A percentile compares a stretch with the other conserved stretches of the same genome.
These are phyloP conservation scores for Neophaeococcomyces aloes DNA, from an alignment of 2,329 filamentous ascomycete species.

Conservation along the genomic window DNA sequence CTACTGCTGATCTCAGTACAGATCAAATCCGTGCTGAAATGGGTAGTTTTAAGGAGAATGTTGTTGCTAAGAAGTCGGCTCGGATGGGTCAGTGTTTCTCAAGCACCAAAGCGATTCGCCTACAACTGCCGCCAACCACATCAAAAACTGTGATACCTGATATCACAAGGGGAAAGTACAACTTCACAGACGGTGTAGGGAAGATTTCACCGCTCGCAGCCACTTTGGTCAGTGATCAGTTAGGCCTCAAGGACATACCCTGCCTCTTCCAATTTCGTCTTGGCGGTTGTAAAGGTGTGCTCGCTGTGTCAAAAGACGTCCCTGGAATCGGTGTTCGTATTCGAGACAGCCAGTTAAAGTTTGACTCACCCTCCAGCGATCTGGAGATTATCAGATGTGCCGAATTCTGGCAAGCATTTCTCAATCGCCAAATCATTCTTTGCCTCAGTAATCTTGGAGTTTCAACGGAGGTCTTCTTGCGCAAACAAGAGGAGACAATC, in stretches of 20 bases:
- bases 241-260: conserved; percentile 54
- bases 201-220: conserved; percentile 77
- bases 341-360: conserved; percentile 80
- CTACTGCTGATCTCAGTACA: conserved; percentile 52
- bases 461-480: conserved; percentile 55
- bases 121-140: conserved; percentile 9
- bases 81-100: conserved; percentile 92
- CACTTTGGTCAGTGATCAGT: conserved; percentile 59
- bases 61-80: conserved; percentile 82
- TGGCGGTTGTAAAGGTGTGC: conserved; percentile 82
- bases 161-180: conserved; percentile 56
- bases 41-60: conserved; percentile 75
- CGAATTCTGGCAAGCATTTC: conserved; percentile 60
- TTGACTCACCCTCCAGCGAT: conserved; percentile 56
- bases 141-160: conserved; percentile 54
- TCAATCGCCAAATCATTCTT: conserved; percentile 83
- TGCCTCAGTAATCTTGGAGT: conserved; percentile 75
- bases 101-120: conserved; percentile 54
- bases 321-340: conserved; percentile 62
- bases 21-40: conserved; percentile 74
- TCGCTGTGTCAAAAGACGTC: conserved; percentile 62
- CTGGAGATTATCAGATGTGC: conserved; percentile 82
- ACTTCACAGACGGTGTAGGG: conserved; percentile 86
- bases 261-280: conserved; percentile 88
- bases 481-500: conserved; percentile 60